Conservation (phyloP, 2,329 filamentous ascomycete species). For the Grosmannia clavigera region DNA sequence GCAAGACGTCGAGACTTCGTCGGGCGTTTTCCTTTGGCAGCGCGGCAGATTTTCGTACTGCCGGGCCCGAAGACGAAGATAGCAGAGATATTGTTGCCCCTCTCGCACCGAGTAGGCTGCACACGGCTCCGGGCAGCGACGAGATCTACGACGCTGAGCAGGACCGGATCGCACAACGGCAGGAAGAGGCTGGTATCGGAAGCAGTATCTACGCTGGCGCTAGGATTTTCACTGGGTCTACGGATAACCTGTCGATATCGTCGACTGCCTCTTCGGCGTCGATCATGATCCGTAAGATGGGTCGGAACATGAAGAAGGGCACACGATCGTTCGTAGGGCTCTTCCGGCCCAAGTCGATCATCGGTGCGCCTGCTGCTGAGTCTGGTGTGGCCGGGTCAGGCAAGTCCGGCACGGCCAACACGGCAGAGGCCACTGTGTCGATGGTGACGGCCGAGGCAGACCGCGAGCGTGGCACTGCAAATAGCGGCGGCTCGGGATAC, state of each 20-base stretch:
- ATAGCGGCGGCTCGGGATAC: constrained; percentile 64
- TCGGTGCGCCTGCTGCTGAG: constrained; percentile 65
- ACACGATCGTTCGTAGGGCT: constrained; percentile 83
- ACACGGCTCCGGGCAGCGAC: constrained; percentile 48
- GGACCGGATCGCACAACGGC: constrained; percentile 77
- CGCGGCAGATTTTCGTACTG: constrained; percentile 75
- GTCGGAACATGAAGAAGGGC: constrained; percentile 92
- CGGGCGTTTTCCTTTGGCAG: constrained; percentile 96
- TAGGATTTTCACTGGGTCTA: constrained; percentile 78
- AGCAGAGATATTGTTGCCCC: neutral
- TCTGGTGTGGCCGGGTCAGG: constrained; percentile 52
- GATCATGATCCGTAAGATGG: constrained; percentile 97
- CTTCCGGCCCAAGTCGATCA: constrained; percentile 86
- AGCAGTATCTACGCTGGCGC: constrained; percentile 87
- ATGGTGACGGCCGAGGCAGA: constrained; percentile 96
- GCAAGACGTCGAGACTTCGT: constrained; percentile 74
- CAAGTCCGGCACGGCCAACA: neutral
- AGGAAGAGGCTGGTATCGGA: constrained; percentile 85
- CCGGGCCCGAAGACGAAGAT: constrained; percentile 35
- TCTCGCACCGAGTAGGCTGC: constrained; percentile 35
- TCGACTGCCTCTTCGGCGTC: constrained; percentile 84
- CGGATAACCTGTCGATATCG: constrained; percentile 85
- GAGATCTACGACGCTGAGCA: constrained; percentile 78
- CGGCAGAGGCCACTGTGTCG: constrained; percentile 63
- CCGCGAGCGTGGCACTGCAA: constrained; percentile 69